Conservation (phyloP, 2,329 filamentous ascomycete genomes). For the Botryotinia globosa region DNA sequence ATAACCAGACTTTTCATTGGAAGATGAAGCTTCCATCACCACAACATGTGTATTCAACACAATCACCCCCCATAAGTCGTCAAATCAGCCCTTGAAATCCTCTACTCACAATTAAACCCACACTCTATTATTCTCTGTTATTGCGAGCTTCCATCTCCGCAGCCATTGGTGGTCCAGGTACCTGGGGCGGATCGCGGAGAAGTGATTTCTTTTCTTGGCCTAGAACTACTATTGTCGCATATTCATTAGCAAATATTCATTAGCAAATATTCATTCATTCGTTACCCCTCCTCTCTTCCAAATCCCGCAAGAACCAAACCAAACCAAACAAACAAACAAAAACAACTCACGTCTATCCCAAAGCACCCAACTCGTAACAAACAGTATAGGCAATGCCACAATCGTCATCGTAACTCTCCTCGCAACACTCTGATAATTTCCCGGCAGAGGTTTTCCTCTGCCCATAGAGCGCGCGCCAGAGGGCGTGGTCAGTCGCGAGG, state of each 20-base stretch:
- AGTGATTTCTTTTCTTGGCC: slow-evolving; percentile 12
- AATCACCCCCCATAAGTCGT: background rate
- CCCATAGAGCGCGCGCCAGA: slow-evolving; percentile 31
- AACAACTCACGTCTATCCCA: slow-evolving; percentile 36
- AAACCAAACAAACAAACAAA: background rate
- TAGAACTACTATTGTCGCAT: slow-evolving; percentile 12
- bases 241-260: slow-evolving; percentile 3
- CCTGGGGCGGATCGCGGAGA: background rate
- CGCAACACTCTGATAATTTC: slow-evolving; percentile 34
- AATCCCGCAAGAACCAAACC: background rate
- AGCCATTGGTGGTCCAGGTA: slow-evolving; percentile 2
- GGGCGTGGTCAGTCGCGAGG: slow-evolving; percentile 32
- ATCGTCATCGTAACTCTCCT: slow-evolving; percentile 37
- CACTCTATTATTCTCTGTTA: background rate
- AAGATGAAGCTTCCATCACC: background rate
- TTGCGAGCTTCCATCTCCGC: background rate
- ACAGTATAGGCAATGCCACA: slow-evolving; percentile 36
- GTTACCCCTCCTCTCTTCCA: background rate
- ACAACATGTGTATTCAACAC: background rate
- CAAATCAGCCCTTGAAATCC: background rate
- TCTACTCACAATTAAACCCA: background rate
- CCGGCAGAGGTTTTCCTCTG: slow-evolving; percentile 25
- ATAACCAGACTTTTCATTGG: background rate
- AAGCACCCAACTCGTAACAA: slow-evolving; percentile 39
- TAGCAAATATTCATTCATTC: too few species aligned